Percentiles rank a stretch among this genome's conserved stretches.
These are phyloP conservation scores for Lotmaria passim DNA, from an alignment of 208 protist species.

Conservation along the genomic window DNA sequence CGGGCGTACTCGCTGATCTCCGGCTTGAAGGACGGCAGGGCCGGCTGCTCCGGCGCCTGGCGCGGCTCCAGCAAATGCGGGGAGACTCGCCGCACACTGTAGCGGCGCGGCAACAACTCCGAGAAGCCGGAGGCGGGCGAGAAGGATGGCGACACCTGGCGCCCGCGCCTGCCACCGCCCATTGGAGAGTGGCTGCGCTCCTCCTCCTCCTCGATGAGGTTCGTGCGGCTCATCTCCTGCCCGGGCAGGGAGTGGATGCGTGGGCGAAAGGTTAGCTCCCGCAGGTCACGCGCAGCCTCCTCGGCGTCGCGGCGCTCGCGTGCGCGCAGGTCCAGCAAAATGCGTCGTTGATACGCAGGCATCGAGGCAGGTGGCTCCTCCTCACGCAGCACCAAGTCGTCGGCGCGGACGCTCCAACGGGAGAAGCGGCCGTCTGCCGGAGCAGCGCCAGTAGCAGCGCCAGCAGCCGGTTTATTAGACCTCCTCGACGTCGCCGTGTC, in stretches of 20 bases:
- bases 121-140: constrained; percentile 19
- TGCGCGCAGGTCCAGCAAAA: constrained; percentile 68
- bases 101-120: constrained; percentile 23
- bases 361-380: constrained; percentile 35
- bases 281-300: constrained; percentile 49
- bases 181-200: constrained; percentile 28
- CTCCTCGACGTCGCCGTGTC: background rate
- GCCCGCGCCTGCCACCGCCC: background rate
- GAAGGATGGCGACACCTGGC: background rate
- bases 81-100: constrained; percentile 24
- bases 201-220: constrained; percentile 16
- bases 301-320: constrained; percentile 56
- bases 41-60: constrained; percentile 12
- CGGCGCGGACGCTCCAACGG: constrained; percentile 5
- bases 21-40: constrained; percentile 26
- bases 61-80: constrained; percentile 26
- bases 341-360: constrained; percentile 66
- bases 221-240: constrained; percentile 1
- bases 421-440: constrained; percentile 4
- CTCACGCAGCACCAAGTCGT: constrained; percentile 14
- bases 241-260: constrained; percentile 32
- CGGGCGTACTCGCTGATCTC: constrained; percentile 33
- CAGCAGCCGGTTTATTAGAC: background rate
- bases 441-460: too few relatives aligned
- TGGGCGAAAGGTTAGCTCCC: constrained; percentile 62